phyloP scores from a whole-genome alignment of 2,329 filamentous ascomycete genomes.

The Colletotrichum sp. region DNA sequence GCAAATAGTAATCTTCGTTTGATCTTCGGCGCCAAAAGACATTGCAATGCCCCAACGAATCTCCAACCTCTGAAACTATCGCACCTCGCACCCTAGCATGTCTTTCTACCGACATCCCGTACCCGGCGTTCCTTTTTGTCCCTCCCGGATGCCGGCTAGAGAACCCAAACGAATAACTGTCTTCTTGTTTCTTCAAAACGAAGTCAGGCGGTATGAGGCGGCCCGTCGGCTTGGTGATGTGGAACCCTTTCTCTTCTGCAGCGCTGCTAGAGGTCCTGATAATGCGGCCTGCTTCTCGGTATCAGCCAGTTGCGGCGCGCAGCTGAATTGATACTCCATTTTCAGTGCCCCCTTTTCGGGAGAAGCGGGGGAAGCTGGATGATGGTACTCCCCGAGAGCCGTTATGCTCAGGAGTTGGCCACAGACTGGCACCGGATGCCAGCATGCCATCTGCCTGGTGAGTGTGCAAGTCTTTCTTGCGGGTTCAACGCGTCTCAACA shows the following conservation, averaged over 20 bases:
- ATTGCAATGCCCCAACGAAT: no score
- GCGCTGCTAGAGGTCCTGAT: neutral
- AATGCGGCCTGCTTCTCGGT: slow-evolving; percentile 4
- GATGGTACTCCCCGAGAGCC: neutral
- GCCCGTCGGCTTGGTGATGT: neutral
- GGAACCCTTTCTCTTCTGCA: neutral
- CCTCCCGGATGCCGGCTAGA: no score
- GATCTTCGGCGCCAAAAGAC: no score
- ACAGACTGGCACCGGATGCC: neutral
- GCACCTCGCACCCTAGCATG: no score
- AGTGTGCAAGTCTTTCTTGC: neutral
- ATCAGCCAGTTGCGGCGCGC: slow-evolving; percentile 21
- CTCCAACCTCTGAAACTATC: no score
- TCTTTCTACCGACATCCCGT: no score
- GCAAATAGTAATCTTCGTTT: no score
- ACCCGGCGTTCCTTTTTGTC: no score
- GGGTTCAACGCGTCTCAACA: neutral
- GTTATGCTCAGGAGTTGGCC: neutral
- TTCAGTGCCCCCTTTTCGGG: slow-evolving; percentile 6
- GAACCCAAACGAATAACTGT: neutral
- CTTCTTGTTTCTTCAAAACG: neutral
- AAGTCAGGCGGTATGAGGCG: neutral
- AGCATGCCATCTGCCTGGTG: neutral
- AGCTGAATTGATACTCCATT: slow-evolving; percentile 9
- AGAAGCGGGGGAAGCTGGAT: neutral